Conservation (phyloP, 2,329 filamentous ascomycete genomes). For the Pestalotiopsis sp. region DNA sequence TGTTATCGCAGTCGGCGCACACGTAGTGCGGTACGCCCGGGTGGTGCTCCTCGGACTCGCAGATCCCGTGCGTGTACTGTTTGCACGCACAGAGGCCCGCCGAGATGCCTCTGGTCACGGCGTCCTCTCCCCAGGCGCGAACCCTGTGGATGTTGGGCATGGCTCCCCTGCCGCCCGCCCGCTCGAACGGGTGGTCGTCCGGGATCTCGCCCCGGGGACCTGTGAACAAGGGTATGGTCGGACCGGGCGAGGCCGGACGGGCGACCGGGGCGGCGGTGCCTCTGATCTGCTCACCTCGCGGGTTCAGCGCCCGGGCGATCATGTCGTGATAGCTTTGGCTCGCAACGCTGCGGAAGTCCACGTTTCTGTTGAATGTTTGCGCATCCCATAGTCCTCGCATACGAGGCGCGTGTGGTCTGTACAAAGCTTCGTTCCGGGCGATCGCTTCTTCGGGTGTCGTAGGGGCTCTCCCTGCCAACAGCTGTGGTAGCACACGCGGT, state of each 20-base stretch:
- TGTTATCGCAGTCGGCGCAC: slow-evolving; percentile 30
- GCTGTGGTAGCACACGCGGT: not conserved
- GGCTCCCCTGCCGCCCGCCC: not conserved
- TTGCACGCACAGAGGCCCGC: not conserved
- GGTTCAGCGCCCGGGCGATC: not conserved
- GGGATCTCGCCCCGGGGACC: not conserved
- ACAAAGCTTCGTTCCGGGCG: not conserved
- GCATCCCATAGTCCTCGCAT: not conserved
- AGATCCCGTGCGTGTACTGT: slow-evolving; percentile 4
- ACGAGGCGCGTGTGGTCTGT: not conserved
- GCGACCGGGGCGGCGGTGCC: not conserved
- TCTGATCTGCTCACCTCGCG: not conserved
- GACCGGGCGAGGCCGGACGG: not conserved
- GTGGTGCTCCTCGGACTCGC: slow-evolving; percentile 22
- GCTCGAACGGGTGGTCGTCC: not conserved
- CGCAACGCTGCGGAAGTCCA: not conserved
- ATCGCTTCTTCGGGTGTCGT: not conserved
- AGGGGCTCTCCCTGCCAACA: not conserved
- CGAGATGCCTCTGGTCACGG: not conserved
- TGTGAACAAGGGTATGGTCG: not conserved
- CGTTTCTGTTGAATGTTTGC: not conserved
- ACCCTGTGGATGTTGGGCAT: not conserved
- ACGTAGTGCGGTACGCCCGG: slow-evolving; percentile 26
- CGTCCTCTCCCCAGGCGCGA: not conserved
- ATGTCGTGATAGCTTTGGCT: not conserved